Conservation (phyloP, 352 stramenopile genomes). For the Pythium apleroticum region DNA sequence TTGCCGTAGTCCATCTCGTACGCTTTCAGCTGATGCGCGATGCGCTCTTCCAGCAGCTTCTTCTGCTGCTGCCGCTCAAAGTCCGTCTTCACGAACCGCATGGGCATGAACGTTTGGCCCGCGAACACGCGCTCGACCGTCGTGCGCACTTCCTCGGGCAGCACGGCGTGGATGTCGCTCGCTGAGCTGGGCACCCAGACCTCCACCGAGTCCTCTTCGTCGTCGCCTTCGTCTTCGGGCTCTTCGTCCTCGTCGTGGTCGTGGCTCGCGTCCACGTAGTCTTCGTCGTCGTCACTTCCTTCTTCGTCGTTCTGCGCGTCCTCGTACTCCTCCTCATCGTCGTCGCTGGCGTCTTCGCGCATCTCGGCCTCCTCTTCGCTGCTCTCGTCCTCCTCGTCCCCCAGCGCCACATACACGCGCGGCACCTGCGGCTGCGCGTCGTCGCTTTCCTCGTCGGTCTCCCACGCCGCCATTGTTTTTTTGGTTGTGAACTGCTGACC, state of each 20-base stretch:
- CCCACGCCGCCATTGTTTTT: slow-evolving; percentile 13
- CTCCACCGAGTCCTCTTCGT: slow-evolving; percentile 26
- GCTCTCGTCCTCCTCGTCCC: slow-evolving; percentile 7
- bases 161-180: slow-evolving; percentile 27
- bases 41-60: slow-evolving; percentile 49
- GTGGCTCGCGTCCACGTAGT: slow-evolving; percentile 33
- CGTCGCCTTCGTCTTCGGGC: slow-evolving; percentile 24
- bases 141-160: slow-evolving; percentile 48
- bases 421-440: not conserved
- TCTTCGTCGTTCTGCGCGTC: slow-evolving; percentile 22
- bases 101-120: slow-evolving; percentile 57
- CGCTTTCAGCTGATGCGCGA: slow-evolving; percentile 63
- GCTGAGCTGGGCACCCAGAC: slow-evolving; percentile 26
- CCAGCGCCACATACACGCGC: slow-evolving; percentile 4
- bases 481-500: not conserved
- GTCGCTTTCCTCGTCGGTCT: slow-evolving; percentile 20
- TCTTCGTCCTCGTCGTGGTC: slow-evolving; percentile 30
- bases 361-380: slow-evolving; percentile 21
- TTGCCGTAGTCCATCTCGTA: slow-evolving; percentile 39
- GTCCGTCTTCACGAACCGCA: slow-evolving; percentile 59
- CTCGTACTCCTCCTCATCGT: slow-evolving; percentile 11
- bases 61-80: slow-evolving; percentile 58
- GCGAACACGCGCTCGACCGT: slow-evolving; percentile 67
- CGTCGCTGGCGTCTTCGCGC: slow-evolving; percentile 19
- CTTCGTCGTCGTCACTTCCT: slow-evolving; percentile 30